Evolutionary conservation across 2,329 filamentous ascomycete genomes (phyloP), one percentile per base, ranked within the genome.

Genomic region (Trichothecium sympodiale): DNA sequence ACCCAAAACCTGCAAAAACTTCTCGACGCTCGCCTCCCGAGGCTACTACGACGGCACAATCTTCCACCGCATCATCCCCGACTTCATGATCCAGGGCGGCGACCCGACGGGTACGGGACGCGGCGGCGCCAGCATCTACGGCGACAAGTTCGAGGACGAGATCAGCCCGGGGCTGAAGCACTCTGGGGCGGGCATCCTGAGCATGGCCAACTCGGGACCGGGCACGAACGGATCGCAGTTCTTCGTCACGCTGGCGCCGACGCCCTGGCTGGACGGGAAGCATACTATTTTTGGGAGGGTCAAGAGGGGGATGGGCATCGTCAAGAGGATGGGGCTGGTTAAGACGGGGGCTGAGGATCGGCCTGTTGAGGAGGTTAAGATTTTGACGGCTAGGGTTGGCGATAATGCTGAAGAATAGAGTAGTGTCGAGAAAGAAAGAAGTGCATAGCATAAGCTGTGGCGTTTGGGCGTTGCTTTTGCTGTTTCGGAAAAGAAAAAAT

Each of bases 281-380:
- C 89, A 98, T 57, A 94, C 88, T 9, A 93, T 98, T 46, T 98
- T 98, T 54, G 91, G 91, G 1, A 67, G 89, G 36, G 87, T 98
- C 28, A 88, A 83, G 64, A 74, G 62, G 37, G 91, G 91, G 0
- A 76, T 96, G 71, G 67, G 72, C 38, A 69, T 89, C n/a, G 78
- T 96, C 18, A 80, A 85, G 65, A 72, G 86, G 45, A 83, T 98
- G 75, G 91, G 88, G 0, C 56, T 91, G 39, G 86, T 94, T 34
- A 85, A 83, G 64, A 94, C 87, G 1, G 84, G 77, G 17, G 61
- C 63, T 7, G 85, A 89, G 47, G 91, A 96, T 57, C 66, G 80
- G 47, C 91, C 91, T 0, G 60, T 77, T 5, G 81, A 93, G 48
- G 79, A 93, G 47, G 74, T 96, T 37, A 87, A 74, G 62, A 89